These are phyloP conservation scores for Diaporthe nobilis DNA, from an alignment of 2,329 filamentous ascomycete genomes.

Conservation along the genomic window DNA sequence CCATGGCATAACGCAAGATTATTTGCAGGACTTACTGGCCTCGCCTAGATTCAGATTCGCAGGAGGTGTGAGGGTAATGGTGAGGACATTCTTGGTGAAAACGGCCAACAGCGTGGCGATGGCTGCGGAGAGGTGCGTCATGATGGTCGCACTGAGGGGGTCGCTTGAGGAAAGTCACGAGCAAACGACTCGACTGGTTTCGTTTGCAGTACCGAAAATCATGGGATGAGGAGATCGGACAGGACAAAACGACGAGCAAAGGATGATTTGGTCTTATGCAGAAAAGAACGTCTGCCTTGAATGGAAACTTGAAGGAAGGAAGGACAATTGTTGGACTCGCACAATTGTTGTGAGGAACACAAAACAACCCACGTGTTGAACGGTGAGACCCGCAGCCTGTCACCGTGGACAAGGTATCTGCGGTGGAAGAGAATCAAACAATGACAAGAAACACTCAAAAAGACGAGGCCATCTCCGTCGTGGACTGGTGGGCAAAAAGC, in stretches of 20 bases:
- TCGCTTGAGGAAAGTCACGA: not conserved
- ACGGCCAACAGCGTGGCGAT: constrained; percentile 41
- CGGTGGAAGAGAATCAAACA: not conserved
- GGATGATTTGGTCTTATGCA: not conserved
- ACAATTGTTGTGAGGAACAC: not conserved
- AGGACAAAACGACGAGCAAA: not conserved
- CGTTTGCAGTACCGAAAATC: not conserved
- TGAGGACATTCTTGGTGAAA: constrained; percentile 44
- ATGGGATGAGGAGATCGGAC: not conserved
- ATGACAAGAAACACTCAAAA: not conserved
- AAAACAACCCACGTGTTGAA: constrained; percentile 21
- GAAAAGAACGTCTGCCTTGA: not conserved
- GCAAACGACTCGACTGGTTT: not conserved
- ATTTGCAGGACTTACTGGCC: constrained; percentile 48
- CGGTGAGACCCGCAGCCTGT: constrained; percentile 1
- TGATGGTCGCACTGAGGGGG: not conserved
- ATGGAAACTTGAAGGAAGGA: not conserved
- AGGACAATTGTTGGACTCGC: not conserved
- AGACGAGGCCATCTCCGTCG: constrained; percentile 1
- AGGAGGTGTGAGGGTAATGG: constrained; percentile 43
- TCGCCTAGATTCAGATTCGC: constrained; percentile 56
- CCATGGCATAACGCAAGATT: not conserved
- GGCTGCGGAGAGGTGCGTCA: constrained; percentile 41
- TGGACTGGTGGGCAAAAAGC: not conserved
- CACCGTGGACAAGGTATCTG: not conserved